Evolutionary conservation across 2,329 filamentous ascomycete species (phyloP), one percentile per base, ranked within the genome.

Genomic region (Mycosphaerella sp.): DNA sequence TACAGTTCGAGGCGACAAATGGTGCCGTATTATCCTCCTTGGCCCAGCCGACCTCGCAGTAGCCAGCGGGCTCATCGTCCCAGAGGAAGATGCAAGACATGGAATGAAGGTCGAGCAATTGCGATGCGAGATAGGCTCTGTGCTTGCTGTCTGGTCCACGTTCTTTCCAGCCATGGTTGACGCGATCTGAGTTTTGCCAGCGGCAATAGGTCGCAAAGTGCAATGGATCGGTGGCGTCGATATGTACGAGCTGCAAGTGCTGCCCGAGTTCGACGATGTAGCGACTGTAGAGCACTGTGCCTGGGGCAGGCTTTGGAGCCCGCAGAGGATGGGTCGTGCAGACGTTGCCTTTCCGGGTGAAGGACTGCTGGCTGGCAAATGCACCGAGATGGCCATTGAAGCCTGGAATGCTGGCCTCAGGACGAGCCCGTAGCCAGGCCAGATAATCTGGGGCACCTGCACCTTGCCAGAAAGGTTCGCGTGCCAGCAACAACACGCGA

Each of bases 61-160:
- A 44, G 17, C 47, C 47, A 7, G 47, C 47, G 2, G 47, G 47
- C 21, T 50, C 47, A 25, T 35, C 40, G 14, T 50, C 47, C 47
- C 47, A 50, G 17, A 50, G 30, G 28, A 50, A 50, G 47, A 50
- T 50, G 18, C 28, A 28, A 16, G 47, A 50, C 47, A 50, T 50
- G 27, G 47, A 35, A 28, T 50, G 47, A 8, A 21, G 41, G 18
- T 50, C 47, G 12, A 44, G 3, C 3, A 27, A 39, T 21, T 50
- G 47, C 2, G 47, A 50, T 17, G 35, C 47, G 7, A 50, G 47
- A 25, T 50, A 50, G 8, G 47, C 47, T 17, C 16, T 6, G 18
- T 50, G 47, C 18, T 44, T 50, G 30, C 18, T 28, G n/a, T 50
- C 47, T 8, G 47, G 47, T 12, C 47, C 47, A 9, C 47, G 47